Evolutionary conservation across 768 basidiomycete genomes (phyloP), one percentile per base, ranked within the genome.

Genomic region (Auricularia auricula-judae): DNA sequence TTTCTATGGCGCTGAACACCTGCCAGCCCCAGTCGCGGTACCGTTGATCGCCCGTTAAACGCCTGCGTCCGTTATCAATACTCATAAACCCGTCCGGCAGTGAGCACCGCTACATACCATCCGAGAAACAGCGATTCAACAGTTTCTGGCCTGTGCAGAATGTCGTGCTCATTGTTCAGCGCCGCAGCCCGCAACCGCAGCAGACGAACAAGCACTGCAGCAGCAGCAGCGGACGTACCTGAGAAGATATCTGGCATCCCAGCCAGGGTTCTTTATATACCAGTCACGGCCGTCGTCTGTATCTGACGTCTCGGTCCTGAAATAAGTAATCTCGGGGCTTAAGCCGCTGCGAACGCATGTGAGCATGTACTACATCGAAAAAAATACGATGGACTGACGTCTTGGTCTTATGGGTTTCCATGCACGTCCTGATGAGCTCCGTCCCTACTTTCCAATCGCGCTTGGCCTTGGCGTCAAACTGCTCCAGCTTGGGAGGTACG

Each of bases 181-280:
- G 29, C 29, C 29, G 29, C 29, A 29, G 29, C 29, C 29, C 29
- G 29, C 29, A 29, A 29, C 29, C 29, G 29, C 29, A 29, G 29
- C 29, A 29, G 29, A 29, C 29, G 29, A 29, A 29, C 29, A 29
- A 29, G 3, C 29, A 29, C 29, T 29, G 2, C 29, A 1, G 29
- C 29, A 29, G 29, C 29, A 29, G 11, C 23, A 54, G 51, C 11
- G 36, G 54, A 72, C 80, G 33, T 65, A 84, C 84, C 93, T 85
- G 8, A 98, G 85, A 74, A 98, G 97, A 72, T 98, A 97, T 44
- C 93, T 85, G 11, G 93, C 93, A 69, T 96, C 93, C 67, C 93
- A 87, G 75, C 67, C 8, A 65, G 14, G 62, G 63, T 12, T 66
- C 69, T 93, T 95, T 78, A 96, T 93, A 71, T 93, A 96, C 94